phyloP scores from a whole-genome alignment of 2,329 filamentous ascomycete species.

The Fusarium heterosporum region DNA sequence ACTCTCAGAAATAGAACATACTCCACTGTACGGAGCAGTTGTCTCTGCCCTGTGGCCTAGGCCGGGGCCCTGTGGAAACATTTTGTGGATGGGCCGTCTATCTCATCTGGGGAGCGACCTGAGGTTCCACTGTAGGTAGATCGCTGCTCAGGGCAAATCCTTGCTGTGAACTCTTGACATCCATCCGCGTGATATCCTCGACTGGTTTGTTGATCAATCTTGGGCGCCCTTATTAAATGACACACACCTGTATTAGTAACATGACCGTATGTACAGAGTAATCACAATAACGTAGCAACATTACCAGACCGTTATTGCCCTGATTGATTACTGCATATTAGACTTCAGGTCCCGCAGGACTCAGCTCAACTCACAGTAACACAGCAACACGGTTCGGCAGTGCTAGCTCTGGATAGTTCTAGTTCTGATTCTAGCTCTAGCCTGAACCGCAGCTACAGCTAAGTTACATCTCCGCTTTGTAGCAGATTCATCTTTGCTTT shows the following conservation, averaged over 20 bases:
- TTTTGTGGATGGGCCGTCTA: constrained; percentile 31
- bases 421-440: not conserved
- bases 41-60: not conserved
- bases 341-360: constrained; percentile 15
- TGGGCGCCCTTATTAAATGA: not conserved
- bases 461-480: constrained; percentile 4
- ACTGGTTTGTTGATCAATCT: constrained; percentile 4
- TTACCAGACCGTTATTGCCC: constrained; percentile 17
- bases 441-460: too few species aligned
- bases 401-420: too few species aligned
- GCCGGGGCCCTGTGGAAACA: constrained; percentile 24
- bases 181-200: not conserved
- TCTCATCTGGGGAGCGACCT: constrained; percentile 15
- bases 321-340: constrained; percentile 24
- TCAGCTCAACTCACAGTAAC: constrained; percentile 12
- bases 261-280: not conserved
- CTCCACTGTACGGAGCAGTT: not conserved
- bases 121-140: constrained; percentile 12
- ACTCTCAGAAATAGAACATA: too few species aligned
- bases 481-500: constrained; percentile 6
- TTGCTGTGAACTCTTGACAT: constrained; percentile 15
- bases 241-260: too few species aligned
- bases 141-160: constrained; percentile 22
- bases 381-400: not conserved
- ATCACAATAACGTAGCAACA: not conserved